Evolutionary conservation across 2,329 filamentous ascomycete genomes (phyloP).

Genomic region (Sclerotinia glacialis): DNA sequence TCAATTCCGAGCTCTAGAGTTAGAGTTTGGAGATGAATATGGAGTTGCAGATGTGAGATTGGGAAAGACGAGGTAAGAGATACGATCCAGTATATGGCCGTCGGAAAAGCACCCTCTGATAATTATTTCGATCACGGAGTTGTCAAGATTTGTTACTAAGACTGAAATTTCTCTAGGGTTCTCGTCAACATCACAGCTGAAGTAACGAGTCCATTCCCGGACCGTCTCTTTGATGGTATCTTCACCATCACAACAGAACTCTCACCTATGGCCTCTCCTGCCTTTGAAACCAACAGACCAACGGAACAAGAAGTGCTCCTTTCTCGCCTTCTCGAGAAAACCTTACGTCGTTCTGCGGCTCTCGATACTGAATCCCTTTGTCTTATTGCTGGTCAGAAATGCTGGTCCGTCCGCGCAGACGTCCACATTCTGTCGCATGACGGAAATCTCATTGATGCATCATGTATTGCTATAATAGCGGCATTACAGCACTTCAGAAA

Average conservation of each 20-base stretch:
- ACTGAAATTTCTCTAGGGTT: constrained; percentile 53
- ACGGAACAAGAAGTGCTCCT: constrained; percentile 83
- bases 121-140: background rate
- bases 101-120: background rate
- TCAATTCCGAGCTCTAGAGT: constrained; percentile 71
- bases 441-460: constrained; percentile 81
- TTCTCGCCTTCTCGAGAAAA: constrained; percentile 87
- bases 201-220: constrained; percentile 78
- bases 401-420: constrained; percentile 87
- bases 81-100: background rate
- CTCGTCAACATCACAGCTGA: constrained; percentile 83
- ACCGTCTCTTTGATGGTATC: constrained; percentile 91
- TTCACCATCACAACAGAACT: constrained; percentile 92
- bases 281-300: constrained; percentile 81
- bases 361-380: constrained; percentile 95
- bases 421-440: constrained; percentile 90
- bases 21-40: constrained; percentile 87
- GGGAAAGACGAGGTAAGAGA: constrained; percentile 78
- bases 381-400: constrained; percentile 84
- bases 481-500: constrained; percentile 88
- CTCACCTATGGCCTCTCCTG: constrained; percentile 85
- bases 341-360: constrained; percentile 84
- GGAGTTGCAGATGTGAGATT: constrained; percentile 83
- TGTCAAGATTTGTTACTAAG: background rate
- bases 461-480: constrained; percentile 83